Conservation (phyloP, 768 basidiomycete species). For the Phlebiopsis gigantea region DNA sequence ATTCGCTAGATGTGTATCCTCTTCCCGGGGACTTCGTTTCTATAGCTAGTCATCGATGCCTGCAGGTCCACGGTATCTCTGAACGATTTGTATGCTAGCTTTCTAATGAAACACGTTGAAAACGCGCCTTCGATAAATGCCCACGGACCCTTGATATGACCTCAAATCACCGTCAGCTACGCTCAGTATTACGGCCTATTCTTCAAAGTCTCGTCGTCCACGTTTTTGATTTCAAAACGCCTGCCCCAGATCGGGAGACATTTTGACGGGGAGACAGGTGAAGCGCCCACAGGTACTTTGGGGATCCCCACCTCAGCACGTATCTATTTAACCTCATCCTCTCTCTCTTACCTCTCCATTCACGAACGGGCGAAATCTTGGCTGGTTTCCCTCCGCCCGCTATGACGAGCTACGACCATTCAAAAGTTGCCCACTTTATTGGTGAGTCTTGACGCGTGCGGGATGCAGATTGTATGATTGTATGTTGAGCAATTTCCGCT, state of each 20-base stretch:
- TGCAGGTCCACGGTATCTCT: too few species aligned
- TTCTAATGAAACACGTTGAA: too few species aligned
- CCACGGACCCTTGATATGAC: too few species aligned
- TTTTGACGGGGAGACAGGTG: not conserved
- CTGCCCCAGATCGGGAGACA: not conserved
- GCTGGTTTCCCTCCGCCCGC: conserved; percentile 1
- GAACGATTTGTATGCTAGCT: too few species aligned
- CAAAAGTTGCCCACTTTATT: conserved; percentile 60
- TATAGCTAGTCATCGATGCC: too few species aligned
- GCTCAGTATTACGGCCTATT: too few species aligned
- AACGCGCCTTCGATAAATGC: too few species aligned
- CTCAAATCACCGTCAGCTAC: too few species aligned
- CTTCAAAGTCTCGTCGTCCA: too few species aligned
- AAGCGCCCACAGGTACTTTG: conserved; percentile 10
- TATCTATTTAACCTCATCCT: not conserved
- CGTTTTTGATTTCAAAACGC: not conserved
- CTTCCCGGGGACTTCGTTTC: too few species aligned
- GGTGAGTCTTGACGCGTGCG: conserved; percentile 30
- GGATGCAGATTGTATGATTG: not conserved
- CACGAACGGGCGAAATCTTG: conserved; percentile 5
- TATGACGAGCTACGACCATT: conserved; percentile 44
- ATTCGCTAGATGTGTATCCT: too few species aligned
- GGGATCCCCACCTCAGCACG: conserved; percentile 13
- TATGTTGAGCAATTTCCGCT: not conserved
- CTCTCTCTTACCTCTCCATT: not conserved